Evolutionary conservation across 495 filamentous ascomycete genomes (phyloP).

Genomic region (Xylaria palmicola): DNA sequence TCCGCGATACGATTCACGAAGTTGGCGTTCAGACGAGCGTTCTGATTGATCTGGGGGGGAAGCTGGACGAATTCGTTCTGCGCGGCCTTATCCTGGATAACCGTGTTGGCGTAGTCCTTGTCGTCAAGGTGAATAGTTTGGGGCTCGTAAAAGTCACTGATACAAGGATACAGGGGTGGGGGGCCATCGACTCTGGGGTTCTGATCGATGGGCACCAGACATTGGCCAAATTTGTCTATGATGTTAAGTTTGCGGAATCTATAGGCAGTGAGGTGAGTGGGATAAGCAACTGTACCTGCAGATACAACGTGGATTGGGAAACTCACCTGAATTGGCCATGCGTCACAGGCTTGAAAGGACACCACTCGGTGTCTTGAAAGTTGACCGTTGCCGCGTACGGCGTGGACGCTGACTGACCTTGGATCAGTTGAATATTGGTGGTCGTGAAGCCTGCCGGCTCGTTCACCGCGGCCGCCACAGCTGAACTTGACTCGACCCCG

Average conservation of each 20-base stretch:
- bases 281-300: constrained; percentile 1
- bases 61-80: constrained; percentile 46
- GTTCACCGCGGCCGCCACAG: background rate
- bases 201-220: constrained; percentile 30
- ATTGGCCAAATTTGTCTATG: constrained; percentile 43
- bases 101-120: constrained; percentile 23
- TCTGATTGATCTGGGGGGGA: constrained; percentile 50
- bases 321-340: constrained; percentile 43
- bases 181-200: constrained; percentile 24
- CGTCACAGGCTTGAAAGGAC: constrained; percentile 39
- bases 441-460: background rate
- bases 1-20: constrained; percentile 20
- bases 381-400: constrained; percentile 19
- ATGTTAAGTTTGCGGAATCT: constrained; percentile 50
- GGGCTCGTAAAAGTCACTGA: constrained; percentile 22
- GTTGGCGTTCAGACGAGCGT: constrained; percentile 40
- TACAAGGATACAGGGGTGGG: constrained; percentile 31
- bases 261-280: background rate
- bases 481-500: background rate
- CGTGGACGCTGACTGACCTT: constrained; percentile 20
- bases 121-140: constrained; percentile 21
- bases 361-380: constrained; percentile 29
- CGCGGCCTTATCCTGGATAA: constrained; percentile 10
- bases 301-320: background rate
- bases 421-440: constrained; percentile 2